Evolutionary conservation across 768 basidiomycete genomes (phyloP).

Genomic region (Pleurotus citrinopileatus): DNA sequence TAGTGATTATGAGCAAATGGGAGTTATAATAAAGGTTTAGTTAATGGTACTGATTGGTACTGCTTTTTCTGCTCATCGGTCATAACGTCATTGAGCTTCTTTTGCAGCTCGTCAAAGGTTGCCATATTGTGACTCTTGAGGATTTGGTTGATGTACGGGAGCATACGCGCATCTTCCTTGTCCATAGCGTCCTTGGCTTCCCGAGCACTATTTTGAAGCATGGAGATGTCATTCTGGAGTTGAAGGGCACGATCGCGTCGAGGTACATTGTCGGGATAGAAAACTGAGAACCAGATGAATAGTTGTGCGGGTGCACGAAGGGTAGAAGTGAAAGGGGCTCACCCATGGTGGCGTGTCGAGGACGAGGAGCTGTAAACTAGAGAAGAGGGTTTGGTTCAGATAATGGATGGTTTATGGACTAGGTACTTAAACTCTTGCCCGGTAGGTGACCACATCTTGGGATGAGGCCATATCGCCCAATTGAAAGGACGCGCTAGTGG

Average conservation of each 20-base stretch:
- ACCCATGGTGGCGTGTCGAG: background rate
- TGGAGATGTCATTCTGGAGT: conserved; percentile 2
- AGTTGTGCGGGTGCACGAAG: background rate
- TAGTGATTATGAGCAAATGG: background rate
- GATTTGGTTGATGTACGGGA: conserved; percentile 8
- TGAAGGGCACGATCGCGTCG: conserved; percentile 6
- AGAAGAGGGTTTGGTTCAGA: background rate
- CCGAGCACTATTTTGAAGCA: conserved; percentile 2
- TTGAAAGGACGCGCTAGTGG: too few species aligned
- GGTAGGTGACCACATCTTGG: too few species aligned
- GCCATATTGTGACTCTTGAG: conserved; percentile 5
- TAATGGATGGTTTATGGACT: background rate
- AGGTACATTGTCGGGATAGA: conserved; percentile 9
- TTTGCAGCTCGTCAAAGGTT: conserved; percentile 6
- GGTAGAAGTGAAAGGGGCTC: too few species aligned
- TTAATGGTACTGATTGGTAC: background rate
- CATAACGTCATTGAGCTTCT: conserved; percentile 2
- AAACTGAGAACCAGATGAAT: background rate
- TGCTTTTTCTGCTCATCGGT: background rate
- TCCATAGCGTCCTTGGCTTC: conserved; percentile 8
- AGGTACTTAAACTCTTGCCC: background rate
- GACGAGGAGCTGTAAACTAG: background rate
- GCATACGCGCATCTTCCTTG: conserved; percentile 6
- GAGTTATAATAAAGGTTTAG: background rate
- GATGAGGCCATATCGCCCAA: too few species aligned